Evolutionary conservation across 1,139 yeast species (phyloP).

Genomic region (Chernovozyma aurita): DNA sequence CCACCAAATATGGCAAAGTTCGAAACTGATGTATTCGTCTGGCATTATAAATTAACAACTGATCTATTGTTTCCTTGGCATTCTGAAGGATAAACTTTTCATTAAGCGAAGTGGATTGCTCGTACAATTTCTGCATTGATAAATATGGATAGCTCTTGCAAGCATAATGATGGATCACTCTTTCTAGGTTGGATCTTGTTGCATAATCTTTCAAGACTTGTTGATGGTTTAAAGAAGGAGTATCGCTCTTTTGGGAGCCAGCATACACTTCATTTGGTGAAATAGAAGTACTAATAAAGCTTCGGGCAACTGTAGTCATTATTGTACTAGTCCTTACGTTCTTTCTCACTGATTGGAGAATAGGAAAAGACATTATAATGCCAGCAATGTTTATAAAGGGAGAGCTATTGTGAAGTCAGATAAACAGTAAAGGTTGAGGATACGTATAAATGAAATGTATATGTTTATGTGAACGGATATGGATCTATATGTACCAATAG

Average conservation of each 20-base stretch:
- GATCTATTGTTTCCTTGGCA: constrained; percentile 41
- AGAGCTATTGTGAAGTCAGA: no score
- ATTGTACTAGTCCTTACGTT: no score
- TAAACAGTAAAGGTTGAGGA: no score
- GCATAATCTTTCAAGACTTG: constrained; percentile 42
- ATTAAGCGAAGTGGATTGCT: constrained; percentile 37
- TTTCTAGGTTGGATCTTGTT: constrained; percentile 47
- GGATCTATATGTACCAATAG: no score
- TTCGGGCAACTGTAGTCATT: no score
- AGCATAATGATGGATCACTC: constrained; percentile 48
- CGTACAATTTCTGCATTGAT: constrained; percentile 41
- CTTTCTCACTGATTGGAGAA: no score
- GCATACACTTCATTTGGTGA: no score
- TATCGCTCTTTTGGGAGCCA: background rate
- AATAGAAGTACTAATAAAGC: no score
- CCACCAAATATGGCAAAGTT: constrained; percentile 74
- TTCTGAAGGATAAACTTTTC: constrained; percentile 29
- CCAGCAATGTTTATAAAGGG: no score
- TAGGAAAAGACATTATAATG: no score
- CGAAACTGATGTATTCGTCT: constrained; percentile 66
- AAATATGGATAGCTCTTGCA: constrained; percentile 43
- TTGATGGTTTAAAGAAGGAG: constrained; percentile 10
- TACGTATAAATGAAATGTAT: no score
- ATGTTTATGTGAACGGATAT: no score
- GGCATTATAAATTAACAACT: constrained; percentile 44